phyloP scores from a whole-genome alignment of 495 filamentous ascomycete genomes.

The Hypoxylon fuscum region DNA sequence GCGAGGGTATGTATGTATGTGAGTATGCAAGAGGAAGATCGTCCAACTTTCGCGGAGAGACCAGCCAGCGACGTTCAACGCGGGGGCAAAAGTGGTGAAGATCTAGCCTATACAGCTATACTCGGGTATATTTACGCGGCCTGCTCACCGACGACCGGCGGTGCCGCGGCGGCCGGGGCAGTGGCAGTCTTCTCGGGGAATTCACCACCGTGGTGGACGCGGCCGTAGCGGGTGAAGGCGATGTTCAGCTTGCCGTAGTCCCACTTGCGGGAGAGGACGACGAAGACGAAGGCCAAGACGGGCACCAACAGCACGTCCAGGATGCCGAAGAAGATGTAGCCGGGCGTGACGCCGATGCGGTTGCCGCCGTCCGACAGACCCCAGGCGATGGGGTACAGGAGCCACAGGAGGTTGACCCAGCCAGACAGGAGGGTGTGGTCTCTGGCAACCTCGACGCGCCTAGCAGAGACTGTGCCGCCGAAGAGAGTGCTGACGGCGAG shows the following conservation, averaged over 20 bases:
- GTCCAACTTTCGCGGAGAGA: constrained; percentile 6
- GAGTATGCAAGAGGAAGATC: background rate
- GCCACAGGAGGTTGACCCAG: constrained; percentile 58
- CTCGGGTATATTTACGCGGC: constrained; percentile 30
- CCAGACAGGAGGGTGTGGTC: constrained; percentile 52
- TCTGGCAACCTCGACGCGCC: constrained; percentile 47
- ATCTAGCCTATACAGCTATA: constrained; percentile 3
- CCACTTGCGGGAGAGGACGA: constrained; percentile 54
- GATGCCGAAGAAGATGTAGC: constrained; percentile 58
- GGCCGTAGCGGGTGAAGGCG: constrained; percentile 64
- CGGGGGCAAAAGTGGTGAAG: constrained; percentile 7
- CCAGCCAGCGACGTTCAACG: constrained; percentile 28
- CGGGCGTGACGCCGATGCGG: constrained; percentile 49
- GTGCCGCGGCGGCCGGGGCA: constrained; percentile 21
- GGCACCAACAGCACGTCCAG: constrained; percentile 54
- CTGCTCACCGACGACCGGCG: constrained; percentile 36
- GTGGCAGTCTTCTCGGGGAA: constrained; percentile 57
- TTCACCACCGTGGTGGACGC: constrained; percentile 51
- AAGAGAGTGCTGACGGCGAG: constrained; percentile 48
- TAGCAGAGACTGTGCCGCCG: constrained; percentile 41
- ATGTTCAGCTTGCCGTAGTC: constrained; percentile 58
- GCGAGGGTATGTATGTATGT: constrained; percentile 5
- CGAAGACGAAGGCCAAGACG: constrained; percentile 46
- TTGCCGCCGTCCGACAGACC: constrained; percentile 60
- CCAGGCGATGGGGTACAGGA: constrained; percentile 59